phyloP scores from a whole-genome alignment of 495 filamentous ascomycete genomes.

The Delitschia confertaspora region DNA sequence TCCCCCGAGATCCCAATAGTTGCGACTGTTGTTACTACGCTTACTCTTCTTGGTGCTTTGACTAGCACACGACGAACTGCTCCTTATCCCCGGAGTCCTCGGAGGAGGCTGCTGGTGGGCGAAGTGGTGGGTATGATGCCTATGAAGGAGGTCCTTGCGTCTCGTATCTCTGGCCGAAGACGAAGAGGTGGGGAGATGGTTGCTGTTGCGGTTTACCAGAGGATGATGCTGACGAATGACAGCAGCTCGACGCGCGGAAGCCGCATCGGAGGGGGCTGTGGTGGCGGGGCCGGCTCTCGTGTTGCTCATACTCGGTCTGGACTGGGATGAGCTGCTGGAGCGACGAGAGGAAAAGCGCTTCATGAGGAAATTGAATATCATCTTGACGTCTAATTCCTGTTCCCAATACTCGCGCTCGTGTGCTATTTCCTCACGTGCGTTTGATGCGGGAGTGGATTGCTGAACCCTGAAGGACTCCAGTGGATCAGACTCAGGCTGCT shows the following conservation, averaged over 20 bases:
- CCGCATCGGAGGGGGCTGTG: constrained; percentile 39
- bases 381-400: constrained; percentile 69
- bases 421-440: constrained; percentile 12
- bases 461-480: constrained; percentile 15
- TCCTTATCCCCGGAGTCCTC: constrained; percentile 44
- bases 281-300: constrained; percentile 27
- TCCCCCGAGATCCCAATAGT: constrained; percentile 83
- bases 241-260: constrained; percentile 62
- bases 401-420: constrained; percentile 69
- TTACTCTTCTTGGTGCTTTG: constrained; percentile 63
- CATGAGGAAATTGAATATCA: constrained; percentile 79
- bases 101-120: constrained; percentile 32
- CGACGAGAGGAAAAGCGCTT: constrained; percentile 53
- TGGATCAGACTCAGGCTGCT: constrained; percentile 39
- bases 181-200: constrained; percentile 26
- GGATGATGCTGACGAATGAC: constrained; percentile 80
- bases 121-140: constrained; percentile 29
- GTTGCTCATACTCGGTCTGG: constrained; percentile 9
- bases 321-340: constrained; percentile 5
- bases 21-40: constrained; percentile 52
- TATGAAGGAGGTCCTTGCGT: constrained; percentile 43
- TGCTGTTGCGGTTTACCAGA: constrained; percentile 10
- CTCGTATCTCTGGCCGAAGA: constrained; percentile 35
- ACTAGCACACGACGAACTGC: constrained; percentile 61
- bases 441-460: constrained; percentile 23